phyloP scores from a whole-genome alignment of 257 asterid genomes.

The Hygrophila difformis region DNA sequence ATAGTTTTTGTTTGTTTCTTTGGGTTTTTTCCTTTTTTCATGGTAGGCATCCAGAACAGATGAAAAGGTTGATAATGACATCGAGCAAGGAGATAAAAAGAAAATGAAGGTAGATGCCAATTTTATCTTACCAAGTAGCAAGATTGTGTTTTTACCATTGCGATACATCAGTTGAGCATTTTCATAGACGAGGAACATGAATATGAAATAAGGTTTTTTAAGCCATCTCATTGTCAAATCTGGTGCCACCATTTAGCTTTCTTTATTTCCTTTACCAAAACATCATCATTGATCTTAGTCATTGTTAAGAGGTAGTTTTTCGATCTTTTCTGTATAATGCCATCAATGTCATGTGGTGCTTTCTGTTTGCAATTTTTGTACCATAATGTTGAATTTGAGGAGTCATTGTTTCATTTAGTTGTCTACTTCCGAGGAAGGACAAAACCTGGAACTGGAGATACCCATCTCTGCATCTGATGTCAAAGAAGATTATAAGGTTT shows the following conservation, averaged over 20 bases:
- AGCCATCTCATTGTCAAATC: not conserved
- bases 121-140: conserved; percentile 6
- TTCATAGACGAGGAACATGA: not conserved
- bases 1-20: not conserved
- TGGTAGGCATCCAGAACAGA: conserved; percentile 27
- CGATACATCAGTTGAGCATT: not conserved
- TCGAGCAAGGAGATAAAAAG: conserved; percentile 39
- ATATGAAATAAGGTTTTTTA: conserved; percentile 1
- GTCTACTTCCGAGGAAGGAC: conserved; percentile 35
- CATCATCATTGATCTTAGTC: no score
- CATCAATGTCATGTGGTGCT: no score
- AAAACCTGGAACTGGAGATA: conserved; percentile 39
- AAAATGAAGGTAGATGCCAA: conserved; percentile 51
- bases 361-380: no score
- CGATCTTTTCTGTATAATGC: no score
- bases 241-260: not conserved
- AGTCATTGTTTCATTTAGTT: conserved; percentile 34
- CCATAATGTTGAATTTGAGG: no score
- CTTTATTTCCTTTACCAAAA: not conserved
- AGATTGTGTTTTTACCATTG: conserved; percentile 5
- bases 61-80: conserved; percentile 24
- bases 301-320: no score
- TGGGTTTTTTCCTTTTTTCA: conserved; percentile 11
- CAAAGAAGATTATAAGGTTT: conserved; percentile 66
- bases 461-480: conserved; percentile 48